These are phyloP conservation scores for Chloranthus sessilifolius DNA, from an alignment of 164 flowering plant species.

Conservation along the genomic window DNA sequence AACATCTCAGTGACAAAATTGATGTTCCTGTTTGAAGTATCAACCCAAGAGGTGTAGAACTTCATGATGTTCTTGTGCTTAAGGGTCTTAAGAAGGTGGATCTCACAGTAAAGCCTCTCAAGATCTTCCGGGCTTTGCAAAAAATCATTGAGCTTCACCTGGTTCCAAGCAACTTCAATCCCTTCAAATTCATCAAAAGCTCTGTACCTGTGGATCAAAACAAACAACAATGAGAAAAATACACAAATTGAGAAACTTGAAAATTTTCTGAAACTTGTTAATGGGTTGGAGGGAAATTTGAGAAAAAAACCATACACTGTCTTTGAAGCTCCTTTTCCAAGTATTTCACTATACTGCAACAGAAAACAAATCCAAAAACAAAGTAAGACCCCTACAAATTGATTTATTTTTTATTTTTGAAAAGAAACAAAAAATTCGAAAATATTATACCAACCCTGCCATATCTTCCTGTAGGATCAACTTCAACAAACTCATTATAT, in stretches of 20 bases:
- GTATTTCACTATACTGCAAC: conserved; percentile 81
- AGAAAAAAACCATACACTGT: conserved; percentile 61
- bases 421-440: not conserved
- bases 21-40: conserved; percentile 71
- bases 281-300: not conserved
- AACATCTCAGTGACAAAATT: conserved; percentile 98
- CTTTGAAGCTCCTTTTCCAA: conserved; percentile 96
- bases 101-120: conserved; percentile 86
- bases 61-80: conserved; percentile 94
- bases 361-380: conserved; percentile 3
- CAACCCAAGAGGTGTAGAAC: conserved; percentile 95
- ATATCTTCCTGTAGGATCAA: conserved; percentile 99
- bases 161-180: conserved; percentile 98
- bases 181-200: conserved; percentile 98
- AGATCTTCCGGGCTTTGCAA: conserved; percentile 78
- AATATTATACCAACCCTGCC: conserved; percentile 76
- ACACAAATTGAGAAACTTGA: conserved; percentile 1
- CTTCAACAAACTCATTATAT: conserved; percentile 69
- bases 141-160: conserved; percentile 85
- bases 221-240: conserved; percentile 4
- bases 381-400: no score
- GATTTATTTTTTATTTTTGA: no score
- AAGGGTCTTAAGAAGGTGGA: conserved; percentile 87
- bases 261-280: not conserved
- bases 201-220: conserved; percentile 57